Percentiles rank a stretch among this genome's conserved stretches.
Conservation (phyloP, 768 basidiomycete genomes). For the Tricholoma hemisulphureum region DNA sequence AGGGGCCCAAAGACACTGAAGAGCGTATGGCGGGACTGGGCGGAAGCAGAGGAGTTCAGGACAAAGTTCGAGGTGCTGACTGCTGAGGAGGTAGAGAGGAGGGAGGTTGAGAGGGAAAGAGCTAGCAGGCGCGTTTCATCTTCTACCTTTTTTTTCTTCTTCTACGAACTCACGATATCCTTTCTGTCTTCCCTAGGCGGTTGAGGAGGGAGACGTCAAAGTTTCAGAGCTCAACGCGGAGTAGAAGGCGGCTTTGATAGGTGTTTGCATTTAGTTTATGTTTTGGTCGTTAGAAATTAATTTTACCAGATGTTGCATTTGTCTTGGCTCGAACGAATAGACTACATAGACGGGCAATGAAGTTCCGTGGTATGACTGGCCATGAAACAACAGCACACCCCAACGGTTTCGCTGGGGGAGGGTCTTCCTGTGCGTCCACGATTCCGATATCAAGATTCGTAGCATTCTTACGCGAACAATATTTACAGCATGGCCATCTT, state of each 20-base stretch:
- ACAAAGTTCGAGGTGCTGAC: conserved; percentile 86
- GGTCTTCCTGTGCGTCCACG: no score
- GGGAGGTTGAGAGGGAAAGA: conserved; percentile 85
- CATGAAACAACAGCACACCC: no score
- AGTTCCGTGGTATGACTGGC: no score
- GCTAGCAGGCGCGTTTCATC: conserved; percentile 55
- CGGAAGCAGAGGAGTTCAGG: conserved; percentile 84
- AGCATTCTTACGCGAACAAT: no score
- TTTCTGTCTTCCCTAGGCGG: conserved; percentile 22
- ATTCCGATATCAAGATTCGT: no score
- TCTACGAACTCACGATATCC: no score
- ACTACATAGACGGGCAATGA: no score
- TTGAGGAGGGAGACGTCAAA: conserved; percentile 42
- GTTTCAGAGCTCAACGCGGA: conserved; percentile 41
- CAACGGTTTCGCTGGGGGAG: no score
- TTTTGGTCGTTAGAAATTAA: no score
- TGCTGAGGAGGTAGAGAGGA: conserved; percentile 87
- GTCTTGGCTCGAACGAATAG: no score
- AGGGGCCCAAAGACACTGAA: conserved; percentile 77
- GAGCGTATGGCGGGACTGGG: conserved; percentile 96
- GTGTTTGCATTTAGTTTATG: background rate
- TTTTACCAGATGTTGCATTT: no score
- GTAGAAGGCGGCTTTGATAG: conserved; percentile 26
- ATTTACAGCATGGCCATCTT: no score
- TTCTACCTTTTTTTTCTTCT: background rate